Percentiles rank a stretch among this genome's conserved stretches.
Evolutionary conservation across 2,329 filamentous ascomycete species (phyloP).

Genomic region (Tolypocladium nubicola): DNA sequence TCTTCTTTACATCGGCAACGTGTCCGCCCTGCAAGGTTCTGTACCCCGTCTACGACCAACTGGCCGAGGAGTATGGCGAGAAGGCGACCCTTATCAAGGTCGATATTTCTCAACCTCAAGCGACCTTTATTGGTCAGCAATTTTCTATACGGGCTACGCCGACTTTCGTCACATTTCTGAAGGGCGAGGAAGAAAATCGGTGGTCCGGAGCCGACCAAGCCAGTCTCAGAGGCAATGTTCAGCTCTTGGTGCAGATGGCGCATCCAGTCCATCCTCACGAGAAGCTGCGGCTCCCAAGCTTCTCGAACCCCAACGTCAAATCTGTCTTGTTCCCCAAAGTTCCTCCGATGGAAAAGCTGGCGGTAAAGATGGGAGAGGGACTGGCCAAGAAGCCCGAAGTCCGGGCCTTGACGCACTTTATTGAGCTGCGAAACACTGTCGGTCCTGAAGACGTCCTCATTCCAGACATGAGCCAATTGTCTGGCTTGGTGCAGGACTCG

Average conservation of each 20-base stretch:
- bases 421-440: conserved; percentile 48
- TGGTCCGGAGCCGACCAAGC: conserved; percentile 70
- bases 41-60: conserved; percentile 71
- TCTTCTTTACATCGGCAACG: conserved; percentile 88
- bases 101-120: conserved; percentile 58
- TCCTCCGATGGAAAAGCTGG: conserved; percentile 73
- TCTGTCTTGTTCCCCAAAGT: conserved; percentile 67
- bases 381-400: conserved; percentile 49
- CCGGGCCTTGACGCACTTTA: conserved; percentile 56
- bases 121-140: conserved; percentile 50
- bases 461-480: conserved; percentile 59
- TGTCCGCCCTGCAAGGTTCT: conserved; percentile 76
- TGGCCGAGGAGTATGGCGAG: conserved; percentile 61
- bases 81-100: conserved; percentile 71
- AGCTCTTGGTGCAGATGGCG: conserved; percentile 64
- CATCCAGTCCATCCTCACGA: conserved; percentile 68
- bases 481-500: conserved; percentile 46
- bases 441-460: conserved; percentile 57
- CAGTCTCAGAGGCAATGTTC: conserved; percentile 60
- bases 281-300: conserved; percentile 56
- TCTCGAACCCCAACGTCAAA: conserved; percentile 52
- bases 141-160: conserved; percentile 70
- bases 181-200: conserved; percentile 62
- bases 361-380: conserved; percentile 60
- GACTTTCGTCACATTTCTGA: conserved; percentile 78